phyloP scores from a whole-genome alignment of 805 yeast genomes.

The Kodamaea kaohsiungensis region DNA sequence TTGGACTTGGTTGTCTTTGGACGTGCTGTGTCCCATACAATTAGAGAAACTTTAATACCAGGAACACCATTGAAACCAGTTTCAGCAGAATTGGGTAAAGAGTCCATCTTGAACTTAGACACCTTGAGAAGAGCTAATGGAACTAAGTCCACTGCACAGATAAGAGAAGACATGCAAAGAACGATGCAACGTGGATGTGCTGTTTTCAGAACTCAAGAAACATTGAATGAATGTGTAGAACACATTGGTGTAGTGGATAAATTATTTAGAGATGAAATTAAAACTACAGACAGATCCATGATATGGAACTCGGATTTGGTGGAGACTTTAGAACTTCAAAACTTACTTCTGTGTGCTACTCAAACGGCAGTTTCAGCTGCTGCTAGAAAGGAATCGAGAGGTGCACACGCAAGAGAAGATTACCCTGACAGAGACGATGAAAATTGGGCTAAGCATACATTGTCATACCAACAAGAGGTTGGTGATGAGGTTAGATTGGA shows the following conservation, averaged over 20 bases:
- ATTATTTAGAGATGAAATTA: constrained; percentile 63
- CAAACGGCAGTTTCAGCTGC: constrained; percentile 96
- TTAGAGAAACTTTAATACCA: constrained; percentile 81
- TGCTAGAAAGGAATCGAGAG: constrained; percentile 95
- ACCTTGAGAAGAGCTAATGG: constrained; percentile 84
- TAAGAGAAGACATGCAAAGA: constrained; percentile 90
- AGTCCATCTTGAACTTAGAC: constrained; percentile 89
- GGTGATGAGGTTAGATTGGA: constrained; percentile 73
- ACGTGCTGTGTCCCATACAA: constrained; percentile 95
- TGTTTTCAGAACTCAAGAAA: constrained; percentile 91
- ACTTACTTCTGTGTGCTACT: constrained; percentile 93
- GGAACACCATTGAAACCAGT: constrained; percentile 82
- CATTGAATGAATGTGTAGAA: constrained; percentile 87
- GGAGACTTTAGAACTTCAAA: constrained; percentile 93
- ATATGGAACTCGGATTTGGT: constrained; percentile 98
- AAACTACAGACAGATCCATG: constrained; percentile 94
- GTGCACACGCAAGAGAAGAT: constrained; percentile 99
- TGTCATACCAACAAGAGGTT: constrained; percentile 79
- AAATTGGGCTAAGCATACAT: constrained; percentile 96
- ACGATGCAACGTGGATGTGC: constrained; percentile 97
- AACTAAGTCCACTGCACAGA: constrained; percentile 76
- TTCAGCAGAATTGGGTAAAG: constrained; percentile 84
- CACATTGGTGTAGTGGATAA: constrained; percentile 75
- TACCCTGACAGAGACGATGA: constrained; percentile 93
- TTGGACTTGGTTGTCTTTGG: constrained; percentile 97